Evolutionary conservation across 257 asterid genomes (phyloP), one percentile per base, ranked within the genome.

Genomic region (Mentha longifolia): DNA sequence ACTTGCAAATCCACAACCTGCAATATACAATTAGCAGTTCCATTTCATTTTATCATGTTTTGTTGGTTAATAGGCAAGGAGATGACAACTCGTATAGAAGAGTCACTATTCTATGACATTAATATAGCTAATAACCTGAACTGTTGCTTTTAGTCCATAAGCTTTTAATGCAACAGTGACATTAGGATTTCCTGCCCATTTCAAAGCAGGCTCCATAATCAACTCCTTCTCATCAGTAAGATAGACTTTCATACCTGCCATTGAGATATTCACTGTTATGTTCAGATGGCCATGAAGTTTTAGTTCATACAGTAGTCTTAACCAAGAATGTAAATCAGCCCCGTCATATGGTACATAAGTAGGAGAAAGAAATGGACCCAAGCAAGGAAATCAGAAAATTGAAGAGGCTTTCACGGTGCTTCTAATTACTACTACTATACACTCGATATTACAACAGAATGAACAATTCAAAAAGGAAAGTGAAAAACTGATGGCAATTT

Each of bases 121-220:
- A 65, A 65, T 64, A 65, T 52, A 68, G 78, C 54, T 71, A 54
- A 69, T 56, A 61, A 92, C 99, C 97, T 95, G 99, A 80, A 82
- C 89, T 25, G 98, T 95, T 51, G 95, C 91, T 79, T 88, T 92
- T 66, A 95, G 68, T 72, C 99, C 97, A 62, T 61, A 95, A 61
- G 99, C 95, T 85, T 66, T 92, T 60, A 87, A 90, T 43, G 87
- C 91, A 68, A 95, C 79, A 25, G 84, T 72, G 37, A 95, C 79
- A 74, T 95, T 85, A 75, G 99, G 99, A 84, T 92, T 92, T 50
- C 91, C 98, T 1, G 99, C 99, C 99, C 99, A 92, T 82, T 95
- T 95, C 65, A 95, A n/a, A 50, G 76, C 84, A 78, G 99, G 99
- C 81, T 95, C 98, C 98, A 95, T 88, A 80, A 95, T 95, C 91